Evolutionary conservation across 2,329 filamentous ascomycete genomes (phyloP), one percentile per base, ranked within the genome.

Genomic region (Elsinoe australis): DNA sequence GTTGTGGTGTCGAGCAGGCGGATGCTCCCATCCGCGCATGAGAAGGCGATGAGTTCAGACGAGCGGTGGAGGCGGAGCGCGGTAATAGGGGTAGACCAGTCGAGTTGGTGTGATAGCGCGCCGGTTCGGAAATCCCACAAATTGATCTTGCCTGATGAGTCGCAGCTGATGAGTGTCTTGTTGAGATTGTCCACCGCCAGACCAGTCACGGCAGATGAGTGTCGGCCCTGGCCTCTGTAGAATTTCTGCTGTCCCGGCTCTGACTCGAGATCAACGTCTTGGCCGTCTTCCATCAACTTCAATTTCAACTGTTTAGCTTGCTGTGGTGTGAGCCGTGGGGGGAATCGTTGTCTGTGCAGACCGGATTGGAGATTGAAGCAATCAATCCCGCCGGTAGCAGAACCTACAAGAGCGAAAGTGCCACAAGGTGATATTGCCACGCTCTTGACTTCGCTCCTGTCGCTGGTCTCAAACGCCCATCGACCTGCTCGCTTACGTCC

Each of bases 291-390:
- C 12, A 63, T 35, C 18, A 79, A 36, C 3, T 82, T 74, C 56
- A 83, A 68, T 61, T 83, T 85, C 41, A 89, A 64, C 61, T 86
- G 83, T 55, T 84, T 82, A 2, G 85, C 84, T 66, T 94, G 87
- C 0, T 80, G 79, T 1, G 84, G 83, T 1, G 84, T 89, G 36
- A 94, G 66, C 35, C 77, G 78, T 6, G 87, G 81, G 0, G 92
- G 92, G 64, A 94, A 98, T 14, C 84, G 80, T 60, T 94, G 87
- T 50, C 90, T 82, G 64, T 94, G 87, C 15, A 83, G 72, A 35
- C 92, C 92, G 35, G 92, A 96, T 64, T 98, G 92, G 51, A 98
- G 71, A 63, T 98, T 98, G 76, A 85, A 96, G 83, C 94, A 90
- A 64, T 95, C 88, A 49, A 98, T 82, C 26, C 80, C 79, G 33